Conservation (phyloP, 768 basidiomycete genomes). For the Zangia roseola region DNA sequence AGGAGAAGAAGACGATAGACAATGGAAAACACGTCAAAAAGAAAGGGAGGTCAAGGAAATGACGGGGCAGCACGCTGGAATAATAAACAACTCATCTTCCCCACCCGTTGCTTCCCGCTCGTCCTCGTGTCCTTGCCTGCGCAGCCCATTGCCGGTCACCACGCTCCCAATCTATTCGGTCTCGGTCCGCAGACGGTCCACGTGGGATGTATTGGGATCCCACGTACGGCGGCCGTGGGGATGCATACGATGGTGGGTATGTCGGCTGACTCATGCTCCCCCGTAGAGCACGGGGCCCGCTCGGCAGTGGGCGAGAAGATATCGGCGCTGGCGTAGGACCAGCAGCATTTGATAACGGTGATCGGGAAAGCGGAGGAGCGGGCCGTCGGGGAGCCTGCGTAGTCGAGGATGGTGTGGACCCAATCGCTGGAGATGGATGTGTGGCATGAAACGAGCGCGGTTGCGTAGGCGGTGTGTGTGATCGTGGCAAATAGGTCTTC, state of each 20-base stretch:
- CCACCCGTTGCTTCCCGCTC: constrained; percentile 38
- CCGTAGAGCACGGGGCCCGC: constrained; percentile 40
- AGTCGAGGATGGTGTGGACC: constrained; percentile 22
- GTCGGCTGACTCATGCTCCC: constrained; percentile 25
- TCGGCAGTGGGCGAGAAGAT: constrained; percentile 36
- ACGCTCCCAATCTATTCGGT: constrained; percentile 46
- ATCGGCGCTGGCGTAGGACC: constrained; percentile 20
- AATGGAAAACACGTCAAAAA: background rate
- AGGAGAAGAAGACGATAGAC: constrained; percentile 3
- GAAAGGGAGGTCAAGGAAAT: background rate
- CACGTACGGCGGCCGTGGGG: constrained; percentile 20
- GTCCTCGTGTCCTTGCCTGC: constrained; percentile 28
- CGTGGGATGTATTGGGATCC: constrained; percentile 43
- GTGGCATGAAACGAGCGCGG: constrained; percentile 44
- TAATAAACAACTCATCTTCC: constrained; percentile 25
- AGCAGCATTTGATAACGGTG: constrained; percentile 24
- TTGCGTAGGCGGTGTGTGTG: constrained; percentile 46
- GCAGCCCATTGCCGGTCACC: constrained; percentile 37
- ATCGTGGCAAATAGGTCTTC: constrained; percentile 37
- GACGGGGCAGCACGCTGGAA: constrained; percentile 10
- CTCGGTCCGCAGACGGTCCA: constrained; percentile 53
- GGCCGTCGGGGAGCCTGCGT: constrained; percentile 29
- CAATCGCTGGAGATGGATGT: constrained; percentile 26
- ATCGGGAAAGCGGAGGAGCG: constrained; percentile 31
- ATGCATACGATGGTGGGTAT: constrained; percentile 17